Base-by-base conservation (phyloP, 2,329 filamentous ascomycete species). In the Pseudocercospora vitis region DNA sequence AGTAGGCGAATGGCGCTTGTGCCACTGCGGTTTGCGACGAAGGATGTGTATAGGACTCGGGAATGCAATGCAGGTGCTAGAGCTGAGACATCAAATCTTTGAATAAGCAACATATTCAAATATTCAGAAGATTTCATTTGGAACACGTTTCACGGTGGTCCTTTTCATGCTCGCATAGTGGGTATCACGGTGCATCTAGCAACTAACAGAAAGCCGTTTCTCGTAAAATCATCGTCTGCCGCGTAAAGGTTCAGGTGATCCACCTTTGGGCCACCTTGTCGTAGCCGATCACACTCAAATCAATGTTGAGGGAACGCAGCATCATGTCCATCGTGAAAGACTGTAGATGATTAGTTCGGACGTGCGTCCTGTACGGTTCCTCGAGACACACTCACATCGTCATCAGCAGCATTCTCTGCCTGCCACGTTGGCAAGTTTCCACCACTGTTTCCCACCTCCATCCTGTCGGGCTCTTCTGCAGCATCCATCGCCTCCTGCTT, bases 311-410 rank as follows among this genome's bases (percentile, higher is more conserved):
- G 24, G 78, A 82, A 59, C 78, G 79, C 12, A 88, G 75, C 85
- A 88, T 87, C 78, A 82, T 82, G 44, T 80, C 82, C 79, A 88
- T 85, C 9, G 83, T 86, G 63, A 87, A 87, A 9, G 78, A 79
- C 82, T 84, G 60, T 5, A 35, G 7, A 29, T 2, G 21, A 50
- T 58, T 7, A 52, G 54, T 40, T 29, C 44, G n/a, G 53, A 18
- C 53, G 21, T 37, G n/a, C 35, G 18, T 11, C 9, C 21, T 37
- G 4, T 3, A 28, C 11, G 32, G 19, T 40, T 26, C 7, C 18
- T 21, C 26, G 18, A 54, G 48, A n/a, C n/a, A 32, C 11, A 69
- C 69, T 70, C 56, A 73, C 72, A 70, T 74, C 70, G 59, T 73
- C 68, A 50, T 73, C 73, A 6, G 42, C 42, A 52, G 67, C 70